These are phyloP conservation scores for Clavispora vitiphila DNA, from an alignment of 805 yeast genomes.

Conservation along the genomic window DNA sequence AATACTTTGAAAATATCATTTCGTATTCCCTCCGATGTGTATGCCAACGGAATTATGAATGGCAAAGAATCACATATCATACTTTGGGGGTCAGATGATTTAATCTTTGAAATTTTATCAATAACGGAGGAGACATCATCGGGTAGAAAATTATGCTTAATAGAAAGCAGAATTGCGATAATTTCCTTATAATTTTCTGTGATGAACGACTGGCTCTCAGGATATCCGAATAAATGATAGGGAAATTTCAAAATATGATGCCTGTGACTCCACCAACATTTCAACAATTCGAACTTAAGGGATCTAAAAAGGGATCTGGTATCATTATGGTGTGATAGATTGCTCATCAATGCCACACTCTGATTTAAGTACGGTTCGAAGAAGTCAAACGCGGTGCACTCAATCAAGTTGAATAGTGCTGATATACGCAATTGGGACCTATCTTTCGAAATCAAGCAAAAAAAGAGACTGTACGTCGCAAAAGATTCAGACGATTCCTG, in stretches of 20 bases:
- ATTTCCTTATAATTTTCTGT: constrained; percentile 30
- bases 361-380: constrained; percentile 25
- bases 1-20: constrained; percentile 22
- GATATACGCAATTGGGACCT: constrained; percentile 29
- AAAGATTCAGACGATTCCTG: constrained; percentile 34
- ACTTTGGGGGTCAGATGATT: constrained; percentile 9
- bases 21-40: constrained; percentile 34
- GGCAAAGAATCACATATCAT: constrained; percentile 32
- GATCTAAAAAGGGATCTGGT: constrained; percentile 23
- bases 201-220: constrained; percentile 24
- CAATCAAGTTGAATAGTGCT: constrained; percentile 38
- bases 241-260: constrained; percentile 35
- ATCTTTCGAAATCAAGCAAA: constrained; percentile 24
- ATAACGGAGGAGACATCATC: constrained; percentile 1
- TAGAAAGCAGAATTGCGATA: constrained; percentile 29
- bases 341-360: constrained; percentile 23
- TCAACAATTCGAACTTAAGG: constrained; percentile 32
- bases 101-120: constrained; percentile 12
- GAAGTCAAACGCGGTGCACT: constrained; percentile 28
- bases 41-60: constrained; percentile 40
- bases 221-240: constrained; percentile 33
- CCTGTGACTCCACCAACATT: constrained; percentile 39
- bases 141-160: constrained; percentile 10
- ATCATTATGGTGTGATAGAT: constrained; percentile 6
- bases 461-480: constrained; percentile 35